Evolutionary conservation across 225 moss, liverwort and hornwort genomes (phyloP).

Genomic region (Pseudoscleropodium purum): DNA sequence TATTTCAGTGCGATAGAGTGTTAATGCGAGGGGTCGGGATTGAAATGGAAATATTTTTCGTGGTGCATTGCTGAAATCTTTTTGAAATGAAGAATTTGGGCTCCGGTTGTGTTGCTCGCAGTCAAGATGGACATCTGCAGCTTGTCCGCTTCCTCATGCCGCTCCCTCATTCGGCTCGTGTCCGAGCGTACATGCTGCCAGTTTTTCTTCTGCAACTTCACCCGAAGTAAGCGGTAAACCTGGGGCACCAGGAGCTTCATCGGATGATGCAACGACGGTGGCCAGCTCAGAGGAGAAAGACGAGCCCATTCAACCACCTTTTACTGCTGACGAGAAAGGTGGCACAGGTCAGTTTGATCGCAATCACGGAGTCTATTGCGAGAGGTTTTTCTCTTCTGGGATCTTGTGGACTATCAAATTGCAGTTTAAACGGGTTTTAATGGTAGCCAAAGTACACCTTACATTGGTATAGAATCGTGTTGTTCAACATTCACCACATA

Average conservation of each 20-base stretch:
- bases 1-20: neutral
- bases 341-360: slow-evolving; percentile 36
- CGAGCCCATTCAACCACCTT: slow-evolving; percentile 50
- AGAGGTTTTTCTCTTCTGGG: neutral
- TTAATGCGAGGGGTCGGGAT: neutral
- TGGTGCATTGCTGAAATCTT: neutral
- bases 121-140: slow-evolving; percentile 47
- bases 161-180: slow-evolving; percentile 21
- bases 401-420: neutral
- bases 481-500: neutral
- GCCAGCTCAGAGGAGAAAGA: slow-evolving; percentile 43
- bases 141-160: slow-evolving; percentile 26
- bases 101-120: slow-evolving; percentile 10
- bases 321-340: slow-evolving; percentile 37
- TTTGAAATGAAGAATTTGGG: neutral
- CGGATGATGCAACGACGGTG: slow-evolving; percentile 22
- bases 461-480: neutral
- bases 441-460: neutral
- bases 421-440: neutral
- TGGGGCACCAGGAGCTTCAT: slow-evolving; percentile 26
- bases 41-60: neutral
- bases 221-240: slow-evolving; percentile 39
- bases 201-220: slow-evolving; percentile 29
- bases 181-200: slow-evolving; percentile 19
- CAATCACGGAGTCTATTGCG: neutral